These are phyloP conservation scores for Cylindrodendrum hubeiense DNA, from an alignment of 2,329 filamentous ascomycete species.

Conservation along the genomic window DNA sequence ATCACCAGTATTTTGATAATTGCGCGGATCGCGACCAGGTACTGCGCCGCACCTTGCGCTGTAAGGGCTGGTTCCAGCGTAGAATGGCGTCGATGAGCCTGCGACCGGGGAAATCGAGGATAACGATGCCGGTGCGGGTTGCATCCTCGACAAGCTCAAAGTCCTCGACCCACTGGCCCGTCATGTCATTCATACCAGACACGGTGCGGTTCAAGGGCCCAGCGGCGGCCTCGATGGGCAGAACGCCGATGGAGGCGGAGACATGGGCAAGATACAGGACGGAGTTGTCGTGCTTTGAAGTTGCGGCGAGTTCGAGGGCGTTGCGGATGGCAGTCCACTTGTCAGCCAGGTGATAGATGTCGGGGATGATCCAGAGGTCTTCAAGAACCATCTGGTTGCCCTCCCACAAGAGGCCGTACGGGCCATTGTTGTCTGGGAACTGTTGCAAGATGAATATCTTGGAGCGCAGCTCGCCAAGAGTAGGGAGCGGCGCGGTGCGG, in stretches of 20 bases:
- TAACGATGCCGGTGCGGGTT: slow-evolving; percentile 58
- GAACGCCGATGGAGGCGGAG: slow-evolving; percentile 61
- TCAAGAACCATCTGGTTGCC: slow-evolving; percentile 59
- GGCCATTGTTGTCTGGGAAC: slow-evolving; percentile 50
- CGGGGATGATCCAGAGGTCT: slow-evolving; percentile 60
- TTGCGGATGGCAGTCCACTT: slow-evolving; percentile 60
- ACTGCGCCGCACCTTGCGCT: slow-evolving; percentile 10
- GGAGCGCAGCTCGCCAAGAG: slow-evolving; percentile 59
- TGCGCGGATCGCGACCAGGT: slow-evolving; percentile 2
- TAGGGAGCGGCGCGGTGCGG: slow-evolving; percentile 51
- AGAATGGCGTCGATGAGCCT: slow-evolving; percentile 57
- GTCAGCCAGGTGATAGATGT: slow-evolving; percentile 56
- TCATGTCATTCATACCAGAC: slow-evolving; percentile 63
- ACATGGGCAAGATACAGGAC: slow-evolving; percentile 60
- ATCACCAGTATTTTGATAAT: slow-evolving; percentile 8
- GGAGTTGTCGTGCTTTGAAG: slow-evolving; percentile 49
- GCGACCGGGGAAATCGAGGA: slow-evolving; percentile 62
- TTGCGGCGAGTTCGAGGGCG: slow-evolving; percentile 54
- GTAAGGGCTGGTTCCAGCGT: slow-evolving; percentile 52
- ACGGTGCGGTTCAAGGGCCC: slow-evolving; percentile 57
- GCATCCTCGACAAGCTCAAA: slow-evolving; percentile 41
- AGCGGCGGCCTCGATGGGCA: slow-evolving; percentile 63
- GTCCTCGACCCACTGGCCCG: slow-evolving; percentile 57
- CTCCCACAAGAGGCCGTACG: slow-evolving; percentile 61
- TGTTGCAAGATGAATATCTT: slow-evolving; percentile 63